Evolutionary conservation across 1,284 basidiomycete species (phyloP).

Genomic region (Puccinia brachypodii): DNA sequence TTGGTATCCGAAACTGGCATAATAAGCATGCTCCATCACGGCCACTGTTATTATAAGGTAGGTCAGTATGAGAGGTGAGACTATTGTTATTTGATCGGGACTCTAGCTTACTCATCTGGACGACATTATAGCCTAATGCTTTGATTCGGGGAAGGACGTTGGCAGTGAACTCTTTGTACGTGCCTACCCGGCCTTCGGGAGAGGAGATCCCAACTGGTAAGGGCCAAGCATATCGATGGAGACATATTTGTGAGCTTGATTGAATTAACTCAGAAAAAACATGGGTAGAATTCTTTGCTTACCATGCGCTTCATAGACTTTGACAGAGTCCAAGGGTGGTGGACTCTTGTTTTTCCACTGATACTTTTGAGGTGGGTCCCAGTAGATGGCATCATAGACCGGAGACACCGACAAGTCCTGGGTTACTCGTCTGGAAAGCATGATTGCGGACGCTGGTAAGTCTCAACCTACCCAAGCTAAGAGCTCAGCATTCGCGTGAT

Average conservation of each 20-base stretch:
- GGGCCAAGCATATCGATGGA: neutral
- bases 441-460: neutral
- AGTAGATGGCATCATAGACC: slow-evolving; percentile 94
- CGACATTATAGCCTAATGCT: slow-evolving; percentile 89
- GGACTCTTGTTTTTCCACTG: slow-evolving; percentile 74
- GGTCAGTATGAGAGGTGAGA: neutral
- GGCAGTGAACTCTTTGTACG: slow-evolving; percentile 90
- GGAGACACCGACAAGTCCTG: slow-evolving; percentile 88
- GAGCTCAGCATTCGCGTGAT: neutral
- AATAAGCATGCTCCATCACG: slow-evolving; percentile 97
- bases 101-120: slow-evolving; percentile 67
- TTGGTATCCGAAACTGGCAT: slow-evolving; percentile 99
- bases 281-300: slow-evolving; percentile 46
- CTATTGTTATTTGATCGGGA: neutral
- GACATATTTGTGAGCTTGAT: neutral
- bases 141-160: slow-evolving; percentile 84
- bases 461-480: neutral
- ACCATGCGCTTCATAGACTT: slow-evolving; percentile 92
- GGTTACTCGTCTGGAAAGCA: slow-evolving; percentile 70
- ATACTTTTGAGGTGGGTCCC: slow-evolving; percentile 85
- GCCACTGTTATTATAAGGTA: slow-evolving; percentile 53
- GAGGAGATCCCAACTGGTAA: slow-evolving; percentile 84
- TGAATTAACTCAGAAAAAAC: neutral
- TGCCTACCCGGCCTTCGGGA: slow-evolving; percentile 78
- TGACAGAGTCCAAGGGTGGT: slow-evolving; percentile 67